A percentile compares a stretch with the other conserved stretches of the same genome.
Conservation (phyloP, 176 grass and related monocot genomes). For the Oryza officinalis region DNA sequence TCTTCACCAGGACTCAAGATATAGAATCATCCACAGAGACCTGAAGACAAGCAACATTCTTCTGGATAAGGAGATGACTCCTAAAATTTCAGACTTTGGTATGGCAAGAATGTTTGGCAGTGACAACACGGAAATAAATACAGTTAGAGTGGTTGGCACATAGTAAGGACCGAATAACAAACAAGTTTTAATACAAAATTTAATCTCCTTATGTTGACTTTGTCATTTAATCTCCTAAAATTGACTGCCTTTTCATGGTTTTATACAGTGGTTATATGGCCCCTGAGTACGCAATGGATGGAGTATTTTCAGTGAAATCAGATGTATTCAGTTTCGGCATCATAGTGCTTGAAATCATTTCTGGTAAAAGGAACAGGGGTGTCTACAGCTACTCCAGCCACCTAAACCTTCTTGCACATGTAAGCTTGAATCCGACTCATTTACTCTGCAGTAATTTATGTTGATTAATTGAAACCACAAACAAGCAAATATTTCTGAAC, state of each 20-base stretch:
- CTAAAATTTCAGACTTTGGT: constrained; percentile 86
- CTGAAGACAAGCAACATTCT: constrained; percentile 82
- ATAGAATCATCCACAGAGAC: constrained; percentile 78
- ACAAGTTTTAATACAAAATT: background rate
- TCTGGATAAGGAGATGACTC: constrained; percentile 71
- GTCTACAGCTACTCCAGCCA: constrained; percentile 43
- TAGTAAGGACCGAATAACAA: constrained; percentile 52
- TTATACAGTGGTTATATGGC: constrained; percentile 61
- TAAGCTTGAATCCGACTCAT: constrained; percentile 27
- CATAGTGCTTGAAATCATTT: constrained; percentile 59
- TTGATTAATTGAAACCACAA: background rate
- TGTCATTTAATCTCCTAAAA: background rate
- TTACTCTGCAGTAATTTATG: background rate
- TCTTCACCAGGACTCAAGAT: constrained; percentile 80
- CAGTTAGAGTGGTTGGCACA: constrained; percentile 72
- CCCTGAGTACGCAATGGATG: constrained; percentile 70
- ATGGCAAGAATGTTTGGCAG: constrained; percentile 72
- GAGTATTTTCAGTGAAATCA: constrained; percentile 65
- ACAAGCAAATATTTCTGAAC: background rate
- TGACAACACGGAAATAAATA: constrained; percentile 55
- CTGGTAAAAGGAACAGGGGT: constrained; percentile 57
- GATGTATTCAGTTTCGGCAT: constrained; percentile 77
- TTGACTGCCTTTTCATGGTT: background rate
- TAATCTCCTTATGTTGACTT: background rate
- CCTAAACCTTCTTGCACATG: constrained; percentile 55